phyloP scores from a whole-genome alignment of 352 stramenopile species.

The Globisporangium cederbergense region DNA sequence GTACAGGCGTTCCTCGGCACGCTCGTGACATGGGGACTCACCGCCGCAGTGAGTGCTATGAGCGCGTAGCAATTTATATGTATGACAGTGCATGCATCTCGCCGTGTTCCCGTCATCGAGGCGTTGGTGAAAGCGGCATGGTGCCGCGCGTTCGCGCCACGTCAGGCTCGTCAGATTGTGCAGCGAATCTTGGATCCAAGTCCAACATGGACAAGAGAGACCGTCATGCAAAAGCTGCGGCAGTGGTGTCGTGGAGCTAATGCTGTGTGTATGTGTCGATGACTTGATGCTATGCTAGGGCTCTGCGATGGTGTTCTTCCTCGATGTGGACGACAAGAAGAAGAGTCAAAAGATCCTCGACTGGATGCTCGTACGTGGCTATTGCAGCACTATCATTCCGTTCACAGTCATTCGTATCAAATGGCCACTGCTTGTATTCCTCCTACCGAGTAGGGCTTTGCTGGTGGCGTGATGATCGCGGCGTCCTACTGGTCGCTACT shows the following conservation, averaged over 20 bases:
- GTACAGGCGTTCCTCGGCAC: slow-evolving; percentile 81
- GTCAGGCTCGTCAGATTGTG: slow-evolving; percentile 5
- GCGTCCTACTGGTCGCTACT: slow-evolving; percentile 89
- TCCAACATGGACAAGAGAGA: background rate
- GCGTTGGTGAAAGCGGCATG: background rate
- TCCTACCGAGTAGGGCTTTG: slow-evolving; percentile 55
- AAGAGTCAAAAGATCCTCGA: slow-evolving; percentile 83
- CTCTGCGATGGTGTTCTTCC: slow-evolving; percentile 75
- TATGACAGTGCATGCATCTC: background rate
- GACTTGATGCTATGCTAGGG: slow-evolving; percentile 25
- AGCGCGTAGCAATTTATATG: background rate
- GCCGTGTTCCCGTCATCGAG: background rate
- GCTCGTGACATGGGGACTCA: slow-evolving; percentile 83
- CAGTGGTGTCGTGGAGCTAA: background rate
- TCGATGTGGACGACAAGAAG: slow-evolving; percentile 74
- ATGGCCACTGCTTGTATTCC: background rate
- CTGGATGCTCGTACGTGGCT: slow-evolving; percentile 53
- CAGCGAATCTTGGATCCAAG: background rate
- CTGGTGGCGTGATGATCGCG: slow-evolving; percentile 87
- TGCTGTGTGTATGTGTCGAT: background rate
- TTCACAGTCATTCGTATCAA: too few species aligned
- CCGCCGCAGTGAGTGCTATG: slow-evolving; percentile 43
- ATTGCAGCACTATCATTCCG: too few species aligned
- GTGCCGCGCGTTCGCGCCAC: background rate
- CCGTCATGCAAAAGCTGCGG: background rate